Conservation (phyloP, 345 rosid genomes). For the Alliaria petiolata region DNA sequence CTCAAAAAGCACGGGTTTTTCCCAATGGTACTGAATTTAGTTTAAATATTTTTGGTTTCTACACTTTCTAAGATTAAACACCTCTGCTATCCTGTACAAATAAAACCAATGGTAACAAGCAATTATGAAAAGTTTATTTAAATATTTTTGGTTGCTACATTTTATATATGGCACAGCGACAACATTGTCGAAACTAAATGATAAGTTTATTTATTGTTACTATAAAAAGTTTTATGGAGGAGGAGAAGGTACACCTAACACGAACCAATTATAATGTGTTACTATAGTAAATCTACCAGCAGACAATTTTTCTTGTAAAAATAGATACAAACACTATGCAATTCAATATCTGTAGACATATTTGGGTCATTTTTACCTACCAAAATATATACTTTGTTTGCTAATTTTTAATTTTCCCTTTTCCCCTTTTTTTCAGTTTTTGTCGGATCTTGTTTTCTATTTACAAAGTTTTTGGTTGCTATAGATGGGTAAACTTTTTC, state of each 20-base stretch:
- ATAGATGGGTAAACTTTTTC: background rate
- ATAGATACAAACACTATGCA: no score
- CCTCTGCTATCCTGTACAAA: background rate
- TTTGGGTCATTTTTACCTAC: no score
- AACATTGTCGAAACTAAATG: background rate
- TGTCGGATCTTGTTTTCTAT: background rate
- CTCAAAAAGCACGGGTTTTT: background rate
- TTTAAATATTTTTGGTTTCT: background rate
- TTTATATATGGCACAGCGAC: background rate
- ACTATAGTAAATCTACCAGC: no score
- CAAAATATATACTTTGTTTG: background rate
- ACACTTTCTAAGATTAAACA: background rate
- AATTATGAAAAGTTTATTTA: no score
- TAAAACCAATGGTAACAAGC: background rate
- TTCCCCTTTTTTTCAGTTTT: background rate
- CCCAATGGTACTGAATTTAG: background rate
- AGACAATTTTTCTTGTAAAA: background rate
- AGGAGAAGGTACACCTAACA: conserved; percentile 22
- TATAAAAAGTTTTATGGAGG: background rate
- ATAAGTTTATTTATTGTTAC: background rate
- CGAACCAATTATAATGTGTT: background rate
- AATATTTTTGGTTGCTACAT: no score
- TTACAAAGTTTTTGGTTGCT: background rate
- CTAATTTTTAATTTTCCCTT: background rate
- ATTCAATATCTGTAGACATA: background rate